Evolutionary conservation across 2,329 filamentous ascomycete genomes (phyloP).

Genomic region (Trichoderma sp.): DNA sequence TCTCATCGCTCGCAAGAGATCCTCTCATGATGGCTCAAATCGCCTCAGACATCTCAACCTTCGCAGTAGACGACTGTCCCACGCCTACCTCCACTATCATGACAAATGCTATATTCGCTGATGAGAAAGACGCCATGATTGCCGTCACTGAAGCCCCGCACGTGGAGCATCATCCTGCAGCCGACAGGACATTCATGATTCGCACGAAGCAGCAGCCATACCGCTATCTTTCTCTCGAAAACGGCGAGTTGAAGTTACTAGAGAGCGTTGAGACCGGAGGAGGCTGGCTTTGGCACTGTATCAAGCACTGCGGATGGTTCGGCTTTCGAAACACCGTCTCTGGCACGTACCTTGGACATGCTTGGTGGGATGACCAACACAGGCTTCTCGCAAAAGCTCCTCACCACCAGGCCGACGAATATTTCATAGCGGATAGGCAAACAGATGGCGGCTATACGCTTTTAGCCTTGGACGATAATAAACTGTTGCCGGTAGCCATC

Average conservation of each 20-base stretch:
- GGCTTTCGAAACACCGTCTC: conserved; percentile 21
- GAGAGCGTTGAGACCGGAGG: background rate
- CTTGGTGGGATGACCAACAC: background rate
- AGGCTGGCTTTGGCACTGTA: conserved; percentile 16
- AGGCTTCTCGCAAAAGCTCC: background rate
- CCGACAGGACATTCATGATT: background rate
- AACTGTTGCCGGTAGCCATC: background rate
- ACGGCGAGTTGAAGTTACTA: background rate
- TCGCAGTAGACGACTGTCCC: background rate
- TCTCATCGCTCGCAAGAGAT: background rate
- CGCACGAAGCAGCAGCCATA: background rate
- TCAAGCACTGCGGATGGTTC: conserved; percentile 11
- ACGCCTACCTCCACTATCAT: background rate
- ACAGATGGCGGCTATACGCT: conserved; percentile 16
- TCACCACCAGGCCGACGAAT: background rate
- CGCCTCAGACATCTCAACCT: background rate
- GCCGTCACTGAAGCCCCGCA: background rate
- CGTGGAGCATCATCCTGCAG: conserved; percentile 1
- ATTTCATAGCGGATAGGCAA: conserved; percentile 1
- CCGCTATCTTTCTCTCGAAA: background rate
- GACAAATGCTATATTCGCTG: background rate
- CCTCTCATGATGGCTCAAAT: background rate
- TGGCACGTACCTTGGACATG: conserved; percentile 4
- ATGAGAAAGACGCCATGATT: background rate
- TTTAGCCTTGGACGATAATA: background rate